A percentile compares a stretch with the other conserved stretches of the same genome.
Conservation (phyloP, 2,329 filamentous ascomycete species). For the Cladosporium sp. region DNA sequence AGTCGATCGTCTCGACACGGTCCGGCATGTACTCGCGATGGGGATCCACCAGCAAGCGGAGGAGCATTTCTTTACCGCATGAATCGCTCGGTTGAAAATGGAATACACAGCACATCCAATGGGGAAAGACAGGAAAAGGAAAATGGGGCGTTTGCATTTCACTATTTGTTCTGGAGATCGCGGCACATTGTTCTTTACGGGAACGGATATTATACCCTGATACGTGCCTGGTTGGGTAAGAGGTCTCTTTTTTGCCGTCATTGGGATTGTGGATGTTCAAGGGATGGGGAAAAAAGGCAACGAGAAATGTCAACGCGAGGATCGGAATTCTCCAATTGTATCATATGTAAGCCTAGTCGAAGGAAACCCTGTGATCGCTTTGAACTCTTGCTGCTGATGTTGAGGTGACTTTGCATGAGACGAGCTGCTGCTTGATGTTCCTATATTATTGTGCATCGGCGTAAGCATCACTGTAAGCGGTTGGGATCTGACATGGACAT, state of each 20-base stretch:
- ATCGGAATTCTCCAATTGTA: neutral
- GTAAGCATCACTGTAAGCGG: no score
- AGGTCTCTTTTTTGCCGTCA: neutral
- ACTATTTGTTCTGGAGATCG: neutral
- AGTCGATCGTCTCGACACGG: neutral
- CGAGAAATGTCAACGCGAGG: neutral
- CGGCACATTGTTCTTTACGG: neutral
- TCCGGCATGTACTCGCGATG: neutral
- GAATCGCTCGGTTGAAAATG: neutral
- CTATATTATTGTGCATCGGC: no score
- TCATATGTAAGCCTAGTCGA: constrained; percentile 6
- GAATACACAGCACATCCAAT: neutral
- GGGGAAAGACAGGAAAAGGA: neutral
- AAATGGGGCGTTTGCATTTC: neutral
- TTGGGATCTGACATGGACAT: no score
- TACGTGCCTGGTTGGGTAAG: neutral
- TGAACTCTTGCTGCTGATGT: no score
- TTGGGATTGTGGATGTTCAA: neutral
- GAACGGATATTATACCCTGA: constrained; percentile 3
- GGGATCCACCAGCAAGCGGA: constrained; percentile 1
- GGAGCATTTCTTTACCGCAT: neutral
- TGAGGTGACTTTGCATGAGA: no score
- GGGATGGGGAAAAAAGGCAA: neutral
- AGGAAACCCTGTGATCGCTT: neutral
- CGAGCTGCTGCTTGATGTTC: no score